Percentiles rank a stretch among this genome's conserved stretches.
These are phyloP conservation scores for Citrus unshiu DNA, from an alignment of 345 rosid species.

Conservation along the genomic window DNA sequence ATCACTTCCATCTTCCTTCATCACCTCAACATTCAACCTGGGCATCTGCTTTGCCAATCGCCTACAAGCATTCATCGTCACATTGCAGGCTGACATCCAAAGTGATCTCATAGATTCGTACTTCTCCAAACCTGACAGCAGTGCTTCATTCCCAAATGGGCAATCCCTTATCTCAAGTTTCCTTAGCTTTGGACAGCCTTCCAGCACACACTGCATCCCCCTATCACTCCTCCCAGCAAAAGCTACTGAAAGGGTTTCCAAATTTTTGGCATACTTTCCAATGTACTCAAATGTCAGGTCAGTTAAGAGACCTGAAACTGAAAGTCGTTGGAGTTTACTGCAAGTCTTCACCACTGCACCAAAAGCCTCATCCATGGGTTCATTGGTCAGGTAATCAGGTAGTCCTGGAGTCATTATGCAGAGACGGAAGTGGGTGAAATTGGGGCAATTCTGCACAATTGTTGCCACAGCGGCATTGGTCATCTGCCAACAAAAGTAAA, in stretches of 20 bases:
- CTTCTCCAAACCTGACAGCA: conserved; percentile 63
- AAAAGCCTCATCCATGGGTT: conserved; percentile 74
- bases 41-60: conserved; percentile 60
- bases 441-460: conserved; percentile 60
- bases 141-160: conserved; percentile 63
- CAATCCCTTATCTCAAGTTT: conserved; percentile 76
- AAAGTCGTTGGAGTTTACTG: conserved; percentile 60
- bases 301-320: conserved; percentile 62
- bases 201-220: conserved; percentile 65
- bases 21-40: conserved; percentile 67
- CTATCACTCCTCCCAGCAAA: conserved; percentile 69
- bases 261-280: conserved; percentile 60
- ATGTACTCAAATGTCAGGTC: conserved; percentile 62
- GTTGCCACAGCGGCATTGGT: conserved; percentile 70
- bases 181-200: conserved; percentile 60
- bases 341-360: conserved; percentile 69
- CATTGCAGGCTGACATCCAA: conserved; percentile 75
- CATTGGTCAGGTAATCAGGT: conserved; percentile 56
- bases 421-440: conserved; percentile 68
- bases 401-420: conserved; percentile 70
- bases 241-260: conserved; percentile 73
- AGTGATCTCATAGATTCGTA: conserved; percentile 76
- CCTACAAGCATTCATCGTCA: conserved; percentile 59
- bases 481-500: conserved; percentile 68
- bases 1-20: conserved; percentile 60